phyloP scores from a whole-genome alignment of 768 basidiomycete genomes.

The Auricularia cornea region DNA sequence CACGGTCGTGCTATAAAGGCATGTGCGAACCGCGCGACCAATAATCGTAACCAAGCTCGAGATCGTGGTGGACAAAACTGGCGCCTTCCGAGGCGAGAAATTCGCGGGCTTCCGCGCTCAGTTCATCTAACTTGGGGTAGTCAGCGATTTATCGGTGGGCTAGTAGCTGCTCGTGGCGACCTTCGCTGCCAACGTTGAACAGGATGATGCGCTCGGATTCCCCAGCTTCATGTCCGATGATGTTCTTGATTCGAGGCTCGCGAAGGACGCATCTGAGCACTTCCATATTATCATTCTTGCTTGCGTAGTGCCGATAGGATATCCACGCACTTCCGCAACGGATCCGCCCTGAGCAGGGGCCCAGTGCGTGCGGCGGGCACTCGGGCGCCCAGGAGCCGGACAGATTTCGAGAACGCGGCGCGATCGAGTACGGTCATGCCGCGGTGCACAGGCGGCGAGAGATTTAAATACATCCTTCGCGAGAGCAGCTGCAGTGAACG shows the following conservation, averaged over 20 bases:
- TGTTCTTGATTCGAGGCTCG: slow-evolving; percentile 57
- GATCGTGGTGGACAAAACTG: slow-evolving; percentile 46
- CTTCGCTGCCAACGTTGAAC: slow-evolving; percentile 51
- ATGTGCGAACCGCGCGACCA: slow-evolving; percentile 72
- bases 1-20: not conserved
- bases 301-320: not conserved
- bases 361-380: slow-evolving; percentile 51
- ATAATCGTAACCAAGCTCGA: slow-evolving; percentile 74
- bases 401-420: slow-evolving; percentile 50
- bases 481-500: not conserved
- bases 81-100: slow-evolving; percentile 50
- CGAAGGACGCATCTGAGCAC: slow-evolving; percentile 50
- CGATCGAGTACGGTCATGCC: slow-evolving; percentile 47
- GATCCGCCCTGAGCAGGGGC: slow-evolving; percentile 44
- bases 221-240: slow-evolving; percentile 43
- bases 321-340: slow-evolving; percentile 47
- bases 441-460: slow-evolving; percentile 39
- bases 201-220: slow-evolving; percentile 56
- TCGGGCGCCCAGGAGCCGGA: slow-evolving; percentile 62
- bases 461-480: slow-evolving; percentile 2
- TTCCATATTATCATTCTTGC: slow-evolving; percentile 11
- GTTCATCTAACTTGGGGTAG: slow-evolving; percentile 53
- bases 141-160: slow-evolving; percentile 12
- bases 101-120: slow-evolving; percentile 45
- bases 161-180: slow-evolving; percentile 29